These are phyloP conservation scores for Mycothermus thermophilus DNA, from an alignment of 495 filamentous ascomycete species.

Conservation along the genomic window DNA sequence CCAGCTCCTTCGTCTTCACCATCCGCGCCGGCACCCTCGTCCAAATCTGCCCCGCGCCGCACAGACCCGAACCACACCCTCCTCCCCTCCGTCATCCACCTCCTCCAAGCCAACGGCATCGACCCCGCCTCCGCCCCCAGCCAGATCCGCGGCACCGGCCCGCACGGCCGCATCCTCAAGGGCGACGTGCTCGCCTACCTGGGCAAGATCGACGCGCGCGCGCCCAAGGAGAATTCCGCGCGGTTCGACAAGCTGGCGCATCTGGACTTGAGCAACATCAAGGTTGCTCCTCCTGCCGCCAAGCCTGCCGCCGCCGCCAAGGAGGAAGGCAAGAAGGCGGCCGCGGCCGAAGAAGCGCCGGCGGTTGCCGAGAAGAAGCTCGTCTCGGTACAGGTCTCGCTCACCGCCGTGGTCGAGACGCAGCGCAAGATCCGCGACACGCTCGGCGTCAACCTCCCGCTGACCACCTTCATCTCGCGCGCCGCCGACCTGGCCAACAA, in stretches of 20 bases:
- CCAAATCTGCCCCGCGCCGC: slow-evolving; percentile 28
- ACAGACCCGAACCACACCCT: slow-evolving; percentile 64
- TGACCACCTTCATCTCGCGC: slow-evolving; percentile 75
- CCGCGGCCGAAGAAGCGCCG: slow-evolving; percentile 24
- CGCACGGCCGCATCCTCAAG: slow-evolving; percentile 81
- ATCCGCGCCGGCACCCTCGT: slow-evolving; percentile 23
- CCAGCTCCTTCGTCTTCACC: slow-evolving; percentile 9
- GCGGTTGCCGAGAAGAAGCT: slow-evolving; percentile 35
- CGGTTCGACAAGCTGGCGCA: slow-evolving; percentile 62
- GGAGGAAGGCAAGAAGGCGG: slow-evolving; percentile 4
- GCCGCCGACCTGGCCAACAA: slow-evolving; percentile 79
- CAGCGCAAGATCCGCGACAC: slow-evolving; percentile 65
- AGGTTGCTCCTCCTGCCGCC: slow-evolving; percentile 52
- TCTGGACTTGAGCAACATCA: slow-evolving; percentile 90
- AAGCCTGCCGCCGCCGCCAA: slow-evolving; percentile 41
- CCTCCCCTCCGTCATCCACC: slow-evolving; percentile 69
- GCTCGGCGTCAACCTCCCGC: slow-evolving; percentile 63
- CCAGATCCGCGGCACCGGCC: slow-evolving; percentile 76
- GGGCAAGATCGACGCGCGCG: slow-evolving; percentile 54
- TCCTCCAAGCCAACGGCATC: slow-evolving; percentile 65
- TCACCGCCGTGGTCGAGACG: slow-evolving; percentile 59
- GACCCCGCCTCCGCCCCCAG: slow-evolving; percentile 54
- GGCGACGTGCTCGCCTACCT: slow-evolving; percentile 90
- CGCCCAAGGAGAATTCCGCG: slow-evolving; percentile 52
- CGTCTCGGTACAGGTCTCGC: slow-evolving; percentile 58